Evolutionary conservation across 495 filamentous ascomycete genomes (phyloP), one percentile per base, ranked within the genome.

Genomic region (Arthonia radiata): DNA sequence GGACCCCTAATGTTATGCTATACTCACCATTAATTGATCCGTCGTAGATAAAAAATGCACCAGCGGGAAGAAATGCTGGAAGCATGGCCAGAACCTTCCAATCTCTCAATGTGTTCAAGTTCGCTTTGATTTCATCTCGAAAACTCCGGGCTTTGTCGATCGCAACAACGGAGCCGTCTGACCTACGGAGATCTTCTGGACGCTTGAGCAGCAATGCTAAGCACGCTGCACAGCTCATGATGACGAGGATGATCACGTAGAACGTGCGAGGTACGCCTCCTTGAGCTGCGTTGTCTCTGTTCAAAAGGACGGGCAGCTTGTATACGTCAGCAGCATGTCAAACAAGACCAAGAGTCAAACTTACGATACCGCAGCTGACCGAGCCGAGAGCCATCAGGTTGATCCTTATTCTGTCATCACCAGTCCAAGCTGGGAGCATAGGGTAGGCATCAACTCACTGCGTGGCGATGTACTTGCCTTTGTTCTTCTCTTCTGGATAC

Each of bases 231-330:
- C 31, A n/a, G 24, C 21, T 21, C 36, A 38, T 38, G 17, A 38
- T 28, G 4, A 36, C 22, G 15, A 38, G 31, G 26, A 38, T 35
- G 15, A 18, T 14, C 11, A 38, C 35, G 26, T 38, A 38, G 4
- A 38, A 28, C 9, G 29, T 8, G 4, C 24, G 21, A 10, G 36
- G 36, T 17, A 38, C 36, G 14, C 36, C 36, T 10, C 24, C 28
- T 11, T 24, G 22, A 5, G 27, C 26, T 8, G 29, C 29, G 11
- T 23, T 35, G 23, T 38, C 24, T 10, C 33, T 7, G 27, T 38
- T 38, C 23, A 38, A 35, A 23, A 38, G 31, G 15, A 38, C 24
- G 14, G 36, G 36, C 13, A n/a, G n/a, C n/a, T n/a, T n/a, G n/a
- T n/a, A n/a, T n/a, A n/a, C n/a, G n/a, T n/a, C n/a, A n/a, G n/a